These are phyloP conservation scores for Fusarium illudens DNA, from an alignment of 2,329 filamentous ascomycete species.

Conservation along the genomic window DNA sequence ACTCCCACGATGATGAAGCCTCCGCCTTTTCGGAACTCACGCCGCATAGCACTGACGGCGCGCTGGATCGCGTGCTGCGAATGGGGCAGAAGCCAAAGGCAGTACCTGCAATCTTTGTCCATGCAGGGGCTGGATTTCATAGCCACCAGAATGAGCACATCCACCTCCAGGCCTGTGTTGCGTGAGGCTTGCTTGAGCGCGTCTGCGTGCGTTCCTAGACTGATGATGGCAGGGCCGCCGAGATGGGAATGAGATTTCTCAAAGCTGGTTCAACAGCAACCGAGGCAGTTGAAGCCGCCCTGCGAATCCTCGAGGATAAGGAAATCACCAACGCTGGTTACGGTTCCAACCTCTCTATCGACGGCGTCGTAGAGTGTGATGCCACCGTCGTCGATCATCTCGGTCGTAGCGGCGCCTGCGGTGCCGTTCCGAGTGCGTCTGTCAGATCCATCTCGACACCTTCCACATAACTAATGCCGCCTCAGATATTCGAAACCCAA, in stretches of 20 bases:
- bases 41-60: constrained; percentile 54
- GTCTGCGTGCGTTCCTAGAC: not conserved
- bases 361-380: constrained; percentile 93
- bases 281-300: constrained; percentile 88
- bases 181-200: constrained; percentile 65
- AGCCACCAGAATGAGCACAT: constrained; percentile 84
- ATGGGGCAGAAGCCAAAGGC: constrained; percentile 47
- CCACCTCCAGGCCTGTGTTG: constrained; percentile 86
- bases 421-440: constrained; percentile 83
- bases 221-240: constrained; percentile 72
- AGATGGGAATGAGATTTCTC: constrained; percentile 81
- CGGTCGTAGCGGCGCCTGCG: constrained; percentile 91
- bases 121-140: constrained; percentile 95
- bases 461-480: not conserved
- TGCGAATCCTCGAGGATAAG: constrained; percentile 87
- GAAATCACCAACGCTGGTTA: constrained; percentile 98
- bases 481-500: constrained; percentile 89
- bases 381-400: constrained; percentile 91
- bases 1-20: constrained; percentile 40
- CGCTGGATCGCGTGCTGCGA: constrained; percentile 52
- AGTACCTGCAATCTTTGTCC: constrained; percentile 85
- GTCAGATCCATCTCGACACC: not conserved
- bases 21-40: constrained; percentile 58
- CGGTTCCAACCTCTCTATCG: constrained; percentile 91
- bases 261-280: constrained; percentile 80